Evolutionary conservation across 208 protist species (phyloP), one percentile per base, ranked within the genome.

Genomic region (Trypanosoma platydactyli): DNA sequence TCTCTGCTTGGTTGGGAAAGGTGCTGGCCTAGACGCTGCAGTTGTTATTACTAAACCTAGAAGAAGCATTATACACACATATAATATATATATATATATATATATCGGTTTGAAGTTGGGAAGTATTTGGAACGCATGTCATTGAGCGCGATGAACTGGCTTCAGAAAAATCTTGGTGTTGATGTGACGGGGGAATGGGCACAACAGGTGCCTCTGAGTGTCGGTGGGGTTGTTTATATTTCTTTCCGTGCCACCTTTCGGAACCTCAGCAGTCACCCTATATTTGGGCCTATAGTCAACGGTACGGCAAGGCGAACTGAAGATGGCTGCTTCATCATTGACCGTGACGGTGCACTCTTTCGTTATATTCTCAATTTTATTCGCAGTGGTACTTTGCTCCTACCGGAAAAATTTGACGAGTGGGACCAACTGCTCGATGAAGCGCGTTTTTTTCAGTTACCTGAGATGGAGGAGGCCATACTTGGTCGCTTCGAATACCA

Each of bases 381-480:
- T 53, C 87, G 83, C 30, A 65, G 52, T 41, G 77, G 77, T 22
- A 58, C 30, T n/a, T 73, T 93, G 11, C 44, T 56, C 22, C 53
- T 93, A 18, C 81, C 81, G 7, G 73, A 85, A 16, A 35, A 45
- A 55, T 93, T 90, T 65, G 46, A 64, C 33, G 83, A 93, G 53
- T 93, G 83, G 87, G 79, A 86, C 41, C 67, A 79, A 56, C 72
- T 93, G 13, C 75, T 84, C 30, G 70, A 84, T 49, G 81, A 89
- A 46, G 72, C 73, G 22, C 62, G 68, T 18, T 76, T 58, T 45
- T 87, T 77, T 64, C 60, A 84, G 40, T 70, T 92, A 16, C 33
- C 66, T 29, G 68, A 71, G 38, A 52, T 89, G 42, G 79, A 80
- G 48, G 30, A 76, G 12, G 48, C 59, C 11, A 70, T 92, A 15